phyloP scores from a whole-genome alignment of 139 green algal species.

The Dunaliella sp. region DNA sequence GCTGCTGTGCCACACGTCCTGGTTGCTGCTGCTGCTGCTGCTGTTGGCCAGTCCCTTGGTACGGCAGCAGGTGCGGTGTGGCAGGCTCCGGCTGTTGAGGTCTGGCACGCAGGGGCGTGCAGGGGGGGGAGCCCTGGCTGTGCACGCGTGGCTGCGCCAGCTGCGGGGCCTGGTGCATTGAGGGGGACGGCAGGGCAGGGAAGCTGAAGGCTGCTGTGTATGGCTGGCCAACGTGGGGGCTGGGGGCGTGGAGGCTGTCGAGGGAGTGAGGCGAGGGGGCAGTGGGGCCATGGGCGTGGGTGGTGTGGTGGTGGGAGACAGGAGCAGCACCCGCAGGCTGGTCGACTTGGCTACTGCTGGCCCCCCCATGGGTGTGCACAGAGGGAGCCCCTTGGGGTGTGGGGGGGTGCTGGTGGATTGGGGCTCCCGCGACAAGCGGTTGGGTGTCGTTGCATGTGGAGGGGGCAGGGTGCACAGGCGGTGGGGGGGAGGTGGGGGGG shows the following conservation, averaged over 20 bases:
- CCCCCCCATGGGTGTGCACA: too few relatives aligned
- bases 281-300: neutral
- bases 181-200: neutral
- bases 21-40: neutral
- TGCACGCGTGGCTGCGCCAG: neutral
- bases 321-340: neutral
- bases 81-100: neutral
- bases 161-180: neutral
- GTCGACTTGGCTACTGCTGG: neutral
- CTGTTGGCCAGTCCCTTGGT: neutral
- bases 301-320: neutral
- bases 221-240: too few relatives aligned
- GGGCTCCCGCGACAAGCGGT: too few relatives aligned
- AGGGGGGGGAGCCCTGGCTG: too few relatives aligned
- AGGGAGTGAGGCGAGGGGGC: too few relatives aligned
- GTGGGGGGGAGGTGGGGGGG: neutral
- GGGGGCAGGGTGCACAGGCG: too few relatives aligned
- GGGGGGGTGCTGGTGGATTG: too few relatives aligned
- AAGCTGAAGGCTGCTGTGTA: neutral
- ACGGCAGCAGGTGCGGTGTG: neutral
- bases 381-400: too few relatives aligned
- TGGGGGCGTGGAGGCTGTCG: too few relatives aligned
- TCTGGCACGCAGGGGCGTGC: neutral
- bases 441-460: too few relatives aligned
- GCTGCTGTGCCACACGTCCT: neutral